These are phyloP conservation scores for Phylloporus rhodoxanthus DNA, from an alignment of 768 basidiomycete species.

Conservation along the genomic window DNA sequence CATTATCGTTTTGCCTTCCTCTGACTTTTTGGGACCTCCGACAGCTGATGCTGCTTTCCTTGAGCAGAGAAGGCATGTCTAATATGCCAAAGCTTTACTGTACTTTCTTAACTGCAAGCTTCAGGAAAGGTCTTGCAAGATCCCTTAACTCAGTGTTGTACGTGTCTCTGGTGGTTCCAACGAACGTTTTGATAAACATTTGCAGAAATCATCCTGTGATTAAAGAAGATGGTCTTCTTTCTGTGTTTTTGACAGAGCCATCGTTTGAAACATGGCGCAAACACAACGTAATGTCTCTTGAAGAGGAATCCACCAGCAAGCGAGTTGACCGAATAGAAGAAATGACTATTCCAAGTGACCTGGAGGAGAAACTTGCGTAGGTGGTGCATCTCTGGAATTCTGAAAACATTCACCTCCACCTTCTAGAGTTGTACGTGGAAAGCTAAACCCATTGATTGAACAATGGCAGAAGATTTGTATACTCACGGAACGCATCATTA, in stretches of 20 bases:
- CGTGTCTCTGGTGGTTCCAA: slow-evolving; percentile 22
- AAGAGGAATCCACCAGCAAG: slow-evolving; percentile 83
- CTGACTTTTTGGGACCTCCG: slow-evolving; percentile 7
- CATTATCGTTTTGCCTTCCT: not conserved
- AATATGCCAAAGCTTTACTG: not conserved
- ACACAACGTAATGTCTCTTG: slow-evolving; percentile 63
- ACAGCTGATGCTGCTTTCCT: slow-evolving; percentile 84
- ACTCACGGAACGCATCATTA: slow-evolving; percentile 81
- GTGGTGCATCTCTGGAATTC: slow-evolving; percentile 13
- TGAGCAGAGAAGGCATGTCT: slow-evolving; percentile 73
- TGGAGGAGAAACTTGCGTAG: slow-evolving; percentile 84
- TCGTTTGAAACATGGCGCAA: slow-evolving; percentile 89
- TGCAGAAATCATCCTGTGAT: slow-evolving; percentile 88
- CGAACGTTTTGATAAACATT: not conserved
- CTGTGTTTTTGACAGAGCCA: slow-evolving; percentile 74
- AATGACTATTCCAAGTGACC: slow-evolving; percentile 87
- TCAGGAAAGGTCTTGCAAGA: slow-evolving; percentile 72
- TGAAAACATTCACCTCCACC: slow-evolving; percentile 1
- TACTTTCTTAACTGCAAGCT: not conserved
- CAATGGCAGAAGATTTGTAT: slow-evolving; percentile 90
- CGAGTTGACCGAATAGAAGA: slow-evolving; percentile 78
- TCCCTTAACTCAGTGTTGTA: slow-evolving; percentile 77
- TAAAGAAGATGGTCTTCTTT: slow-evolving; percentile 78
- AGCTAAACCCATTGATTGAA: slow-evolving; percentile 72
- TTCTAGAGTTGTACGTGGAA: slow-evolving; percentile 65